These are phyloP conservation scores for Phytophthora ohioensis DNA, from an alignment of 352 stramenopile species.

Conservation along the genomic window DNA sequence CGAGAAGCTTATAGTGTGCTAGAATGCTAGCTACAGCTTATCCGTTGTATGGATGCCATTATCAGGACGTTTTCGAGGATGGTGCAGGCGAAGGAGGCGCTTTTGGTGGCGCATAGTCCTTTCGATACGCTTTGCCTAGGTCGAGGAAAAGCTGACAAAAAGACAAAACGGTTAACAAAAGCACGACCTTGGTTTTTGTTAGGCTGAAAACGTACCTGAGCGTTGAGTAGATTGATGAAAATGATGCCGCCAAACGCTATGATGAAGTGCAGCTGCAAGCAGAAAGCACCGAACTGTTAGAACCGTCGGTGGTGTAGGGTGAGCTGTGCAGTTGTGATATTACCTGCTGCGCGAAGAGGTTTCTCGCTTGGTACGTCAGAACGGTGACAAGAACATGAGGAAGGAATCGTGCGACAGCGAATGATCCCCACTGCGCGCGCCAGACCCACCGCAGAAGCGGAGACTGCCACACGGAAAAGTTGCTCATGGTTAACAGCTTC, in stretches of 20 bases:
- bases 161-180: slow-evolving; percentile 1
- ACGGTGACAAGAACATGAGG: slow-evolving; percentile 55
- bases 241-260: slow-evolving; percentile 84
- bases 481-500: slow-evolving; percentile 80
- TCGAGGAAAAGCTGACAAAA: slow-evolving; percentile 62
- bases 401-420: slow-evolving; percentile 51
- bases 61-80: slow-evolving; percentile 11
- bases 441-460: slow-evolving; percentile 53
- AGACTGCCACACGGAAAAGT: slow-evolving; percentile 46
- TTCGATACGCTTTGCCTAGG: slow-evolving; percentile 61
- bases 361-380: slow-evolving; percentile 53
- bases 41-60: not conserved
- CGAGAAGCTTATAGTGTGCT: no score
- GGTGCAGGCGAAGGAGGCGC: slow-evolving; percentile 1
- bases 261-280: slow-evolving; percentile 57
- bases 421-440: slow-evolving; percentile 65
- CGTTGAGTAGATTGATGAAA: slow-evolving; percentile 78
- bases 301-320: not conserved
- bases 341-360: slow-evolving; percentile 60
- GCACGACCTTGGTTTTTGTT: not conserved
- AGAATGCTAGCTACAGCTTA: not conserved
- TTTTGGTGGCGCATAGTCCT: slow-evolving; percentile 41
- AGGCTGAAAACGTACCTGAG: slow-evolving; percentile 41
- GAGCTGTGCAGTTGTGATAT: not conserved
- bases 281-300: not conserved